Percentiles rank a stretch among this genome's conserved stretches.
phyloP scores from a whole-genome alignment of 805 yeast species.

The Starmerella etchellsii region DNA sequence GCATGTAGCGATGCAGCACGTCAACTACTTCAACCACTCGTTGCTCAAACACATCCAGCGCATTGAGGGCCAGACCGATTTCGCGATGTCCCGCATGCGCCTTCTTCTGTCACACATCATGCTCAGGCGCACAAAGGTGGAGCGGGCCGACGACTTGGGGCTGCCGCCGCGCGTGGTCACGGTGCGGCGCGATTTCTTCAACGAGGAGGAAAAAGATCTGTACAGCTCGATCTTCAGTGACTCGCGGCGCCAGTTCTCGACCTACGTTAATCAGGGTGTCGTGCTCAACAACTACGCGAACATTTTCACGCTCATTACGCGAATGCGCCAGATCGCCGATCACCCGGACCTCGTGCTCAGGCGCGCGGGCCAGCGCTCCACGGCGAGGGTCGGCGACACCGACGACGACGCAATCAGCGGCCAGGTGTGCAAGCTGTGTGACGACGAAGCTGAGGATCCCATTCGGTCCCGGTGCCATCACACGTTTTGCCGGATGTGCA shows the following conservation, averaged over 20 bases:
- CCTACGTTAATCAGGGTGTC: conserved; percentile 91
- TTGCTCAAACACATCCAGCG: conserved; percentile 88
- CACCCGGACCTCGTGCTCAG: conserved; percentile 92
- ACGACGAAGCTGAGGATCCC: conserved; percentile 97
- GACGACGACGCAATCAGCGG: conserved; percentile 26
- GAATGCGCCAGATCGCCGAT: conserved; percentile 97
- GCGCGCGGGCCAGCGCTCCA: conserved; percentile 26
- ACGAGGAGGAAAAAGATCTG: conserved; percentile 88
- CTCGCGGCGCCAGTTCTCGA: conserved; percentile 74
- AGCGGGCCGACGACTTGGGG: conserved; percentile 94
- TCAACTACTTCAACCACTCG: conserved; percentile 90
- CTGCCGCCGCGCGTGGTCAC: conserved; percentile 92
- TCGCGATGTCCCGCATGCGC: conserved; percentile 67
- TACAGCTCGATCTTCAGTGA: conserved; percentile 81
- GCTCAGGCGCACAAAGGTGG: conserved; percentile 90
- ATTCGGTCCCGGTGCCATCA: conserved; percentile 91
- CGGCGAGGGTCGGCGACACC: not conserved
- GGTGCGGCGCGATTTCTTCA: conserved; percentile 73
- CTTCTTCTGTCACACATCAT: conserved; percentile 62
- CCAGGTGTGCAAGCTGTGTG: conserved; percentile 81
- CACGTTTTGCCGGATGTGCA: conserved; percentile 82
- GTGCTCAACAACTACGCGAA: conserved; percentile 94
- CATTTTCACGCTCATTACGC: conserved; percentile 84
- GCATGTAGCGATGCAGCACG: conserved; percentile 88
- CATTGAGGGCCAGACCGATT: conserved; percentile 64